phyloP scores from a whole-genome alignment of 2,329 filamentous ascomycete species.

The Acephala macrosclerotiorum region DNA sequence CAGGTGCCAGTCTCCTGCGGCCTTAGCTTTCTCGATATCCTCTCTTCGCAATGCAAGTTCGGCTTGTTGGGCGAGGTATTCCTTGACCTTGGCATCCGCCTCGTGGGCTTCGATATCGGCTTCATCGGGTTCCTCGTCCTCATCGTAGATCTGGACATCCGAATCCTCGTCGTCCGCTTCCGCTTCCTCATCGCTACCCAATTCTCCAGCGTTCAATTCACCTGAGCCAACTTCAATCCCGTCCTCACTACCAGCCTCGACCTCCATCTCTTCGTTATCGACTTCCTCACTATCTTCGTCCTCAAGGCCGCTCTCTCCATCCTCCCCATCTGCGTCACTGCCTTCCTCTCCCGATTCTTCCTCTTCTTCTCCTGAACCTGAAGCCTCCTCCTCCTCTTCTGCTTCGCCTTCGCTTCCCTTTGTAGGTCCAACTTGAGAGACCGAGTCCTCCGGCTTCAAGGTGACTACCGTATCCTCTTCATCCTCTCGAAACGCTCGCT shows the following conservation, averaged over 20 bases:
- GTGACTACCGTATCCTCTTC: slow-evolving; percentile 27
- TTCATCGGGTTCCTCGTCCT: slow-evolving; percentile 11
- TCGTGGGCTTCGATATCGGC: slow-evolving; percentile 20
- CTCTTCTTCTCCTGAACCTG: slow-evolving; percentile 14
- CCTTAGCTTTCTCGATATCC: slow-evolving; percentile 36
- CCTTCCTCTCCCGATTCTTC: too few relatives aligned
- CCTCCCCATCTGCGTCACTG: slow-evolving; percentile 17
- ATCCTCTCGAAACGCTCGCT: slow-evolving; percentile 38
- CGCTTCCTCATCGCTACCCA: slow-evolving; percentile 7
- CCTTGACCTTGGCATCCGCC: slow-evolving; percentile 37
- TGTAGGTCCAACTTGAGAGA: slow-evolving; percentile 31
- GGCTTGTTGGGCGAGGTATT: slow-evolving; percentile 42
- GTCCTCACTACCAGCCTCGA: slow-evolving; percentile 8
- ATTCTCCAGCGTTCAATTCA: slow-evolving; percentile 9
- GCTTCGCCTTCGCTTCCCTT: background rate
- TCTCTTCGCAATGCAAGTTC: slow-evolving; percentile 36
- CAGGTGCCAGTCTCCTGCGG: slow-evolving; percentile 39
- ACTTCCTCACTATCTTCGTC: slow-evolving; percentile 22
- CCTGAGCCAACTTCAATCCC: slow-evolving; percentile 8
- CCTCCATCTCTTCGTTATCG: slow-evolving; percentile 4
- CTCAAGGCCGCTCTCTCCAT: slow-evolving; percentile 15
- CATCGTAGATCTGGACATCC: slow-evolving; percentile 1
- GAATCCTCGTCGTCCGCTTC: slow-evolving; percentile 27
- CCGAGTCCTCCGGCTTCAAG: slow-evolving; percentile 33
- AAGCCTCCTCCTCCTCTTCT: slow-evolving; percentile 14